phyloP scores from a whole-genome alignment of 2,329 filamentous ascomycete genomes.

The Fusarium sp. region DNA sequence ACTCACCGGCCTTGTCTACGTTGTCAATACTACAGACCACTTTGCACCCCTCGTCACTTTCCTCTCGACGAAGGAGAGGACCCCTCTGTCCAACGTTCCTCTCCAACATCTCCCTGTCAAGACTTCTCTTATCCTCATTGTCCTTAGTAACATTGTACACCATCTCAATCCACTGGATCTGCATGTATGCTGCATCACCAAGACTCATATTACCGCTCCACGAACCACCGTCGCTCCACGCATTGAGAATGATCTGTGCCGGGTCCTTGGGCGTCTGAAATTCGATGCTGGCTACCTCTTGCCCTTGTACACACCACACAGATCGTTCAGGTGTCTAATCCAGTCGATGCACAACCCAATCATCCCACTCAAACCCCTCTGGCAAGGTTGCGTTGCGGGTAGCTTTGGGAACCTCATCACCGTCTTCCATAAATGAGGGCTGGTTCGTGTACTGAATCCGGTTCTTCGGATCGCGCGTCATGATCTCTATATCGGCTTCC shows the following conservation, averaged over 20 bases:
- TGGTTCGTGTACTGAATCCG: slow-evolving; percentile 70
- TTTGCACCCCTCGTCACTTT: slow-evolving; percentile 34
- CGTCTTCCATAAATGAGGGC: slow-evolving; percentile 60
- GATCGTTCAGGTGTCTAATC: slow-evolving; percentile 67
- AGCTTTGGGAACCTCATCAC: slow-evolving; percentile 58
- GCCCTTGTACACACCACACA: slow-evolving; percentile 66
- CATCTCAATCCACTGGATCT: slow-evolving; percentile 72
- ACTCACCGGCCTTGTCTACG: slow-evolving; percentile 43
- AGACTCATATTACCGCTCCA: slow-evolving; percentile 70
- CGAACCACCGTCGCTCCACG: slow-evolving; percentile 69
- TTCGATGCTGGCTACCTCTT: slow-evolving; percentile 61
- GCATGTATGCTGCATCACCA: slow-evolving; percentile 62
- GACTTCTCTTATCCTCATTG: slow-evolving; percentile 21
- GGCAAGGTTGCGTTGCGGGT: slow-evolving; percentile 62
- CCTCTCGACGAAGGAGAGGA: slow-evolving; percentile 51
- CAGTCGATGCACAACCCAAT: slow-evolving; percentile 69
- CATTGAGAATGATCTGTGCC: slow-evolving; percentile 66
- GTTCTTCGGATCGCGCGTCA: slow-evolving; percentile 58
- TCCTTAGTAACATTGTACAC: slow-evolving; percentile 59
- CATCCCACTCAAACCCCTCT: slow-evolving; percentile 57
- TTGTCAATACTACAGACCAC: slow-evolving; percentile 52
- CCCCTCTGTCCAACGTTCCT: slow-evolving; percentile 38
- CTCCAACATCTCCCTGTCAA: background rate
- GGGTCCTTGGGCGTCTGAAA: slow-evolving; percentile 66
- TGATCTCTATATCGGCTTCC: slow-evolving; percentile 65